These are phyloP conservation scores for Penicillium cinerascens DNA, from an alignment of 495 filamentous ascomycete species.

Conservation along the genomic window DNA sequence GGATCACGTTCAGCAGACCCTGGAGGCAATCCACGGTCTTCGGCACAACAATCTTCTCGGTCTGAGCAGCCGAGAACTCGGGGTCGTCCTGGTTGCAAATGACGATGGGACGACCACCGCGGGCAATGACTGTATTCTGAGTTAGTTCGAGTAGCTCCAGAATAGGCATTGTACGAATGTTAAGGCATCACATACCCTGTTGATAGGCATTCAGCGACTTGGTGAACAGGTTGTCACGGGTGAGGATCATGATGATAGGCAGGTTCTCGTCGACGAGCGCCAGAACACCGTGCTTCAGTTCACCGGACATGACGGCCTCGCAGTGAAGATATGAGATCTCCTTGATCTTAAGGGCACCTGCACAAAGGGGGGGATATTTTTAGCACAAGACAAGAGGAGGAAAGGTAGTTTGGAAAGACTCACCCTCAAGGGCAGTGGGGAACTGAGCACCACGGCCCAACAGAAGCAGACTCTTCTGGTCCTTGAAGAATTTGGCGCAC, in stretches of 20 bases:
- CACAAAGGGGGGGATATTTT: background rate
- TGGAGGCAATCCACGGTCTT: slow-evolving; percentile 94
- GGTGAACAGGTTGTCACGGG: slow-evolving; percentile 88
- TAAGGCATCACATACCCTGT: slow-evolving; percentile 63
- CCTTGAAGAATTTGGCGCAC: slow-evolving; percentile 84
- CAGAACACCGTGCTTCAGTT: slow-evolving; percentile 96
- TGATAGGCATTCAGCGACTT: slow-evolving; percentile 99
- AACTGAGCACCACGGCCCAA: slow-evolving; percentile 94
- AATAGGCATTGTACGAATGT: background rate
- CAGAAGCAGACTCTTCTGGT: slow-evolving; percentile 93
- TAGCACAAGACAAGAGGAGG: background rate
- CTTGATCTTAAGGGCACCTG: slow-evolving; percentile 94
- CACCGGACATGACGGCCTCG: slow-evolving; percentile 99
- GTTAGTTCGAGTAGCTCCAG: background rate
- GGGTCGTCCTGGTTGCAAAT: slow-evolving; percentile 91
- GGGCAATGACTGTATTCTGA: slow-evolving; percentile 70
- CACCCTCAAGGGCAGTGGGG: slow-evolving; percentile 92
- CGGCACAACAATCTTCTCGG: slow-evolving; percentile 96
- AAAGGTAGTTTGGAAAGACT: slow-evolving; percentile 8
- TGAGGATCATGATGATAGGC: slow-evolving; percentile 99
- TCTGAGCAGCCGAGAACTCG: slow-evolving; percentile 81
- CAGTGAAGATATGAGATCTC: slow-evolving; percentile 99
- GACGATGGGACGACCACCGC: slow-evolving; percentile 90
- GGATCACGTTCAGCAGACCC: slow-evolving; percentile 95
- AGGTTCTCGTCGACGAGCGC: slow-evolving; percentile 96